Evolutionary conservation across 129 eudicot species (phyloP), one percentile per base, ranked within the genome.

Genomic region (Heracleum sosnowskyi): DNA sequence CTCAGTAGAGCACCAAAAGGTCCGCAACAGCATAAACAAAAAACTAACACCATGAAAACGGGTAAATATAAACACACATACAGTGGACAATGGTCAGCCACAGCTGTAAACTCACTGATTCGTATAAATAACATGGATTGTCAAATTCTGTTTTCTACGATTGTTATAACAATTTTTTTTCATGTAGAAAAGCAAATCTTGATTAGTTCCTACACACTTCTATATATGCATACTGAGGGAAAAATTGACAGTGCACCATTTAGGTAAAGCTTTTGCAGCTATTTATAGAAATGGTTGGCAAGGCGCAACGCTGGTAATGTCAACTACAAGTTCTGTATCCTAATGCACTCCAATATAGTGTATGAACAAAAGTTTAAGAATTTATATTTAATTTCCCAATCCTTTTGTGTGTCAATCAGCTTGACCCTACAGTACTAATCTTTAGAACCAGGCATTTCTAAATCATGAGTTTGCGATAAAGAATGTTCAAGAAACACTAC

Each of bases 1-100:
- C 45, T 84, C 46, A 53, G 64, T 68, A 75, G 68, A 78, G 53
- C 57, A 22, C 40, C 64, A 60, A 60, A 53, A n/a, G 68, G 68
- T n/a, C 68, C 15, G 9, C 41, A 76, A 80, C 49, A 53, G 73
- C 71, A 57, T 47, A 63, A 34, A 22, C 37, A 34, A 39, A 46
- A 33, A 51, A 17, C 45, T 24, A 53, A 9, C 17, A 41, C 29
- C 4, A 39, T 12, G 20, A 72, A 1, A 26, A 24, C 17, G 34
- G 51, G 76, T 40, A 18, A 41, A n/a, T 41, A 7, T 60, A 60
- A 10, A 22, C 0, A 70, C 7, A 70, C 18, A 69, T 18, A 37
- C 22, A 64, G 22, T 31, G 22, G 24, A 31, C 16, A 64, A 31
- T 29, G 11, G 18, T 13, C 24, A 31, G 20, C 11, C 2, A 15